These are phyloP conservation scores for Pisolithus orientalis DNA, from an alignment of 768 basidiomycete species.

Conservation along the genomic window DNA sequence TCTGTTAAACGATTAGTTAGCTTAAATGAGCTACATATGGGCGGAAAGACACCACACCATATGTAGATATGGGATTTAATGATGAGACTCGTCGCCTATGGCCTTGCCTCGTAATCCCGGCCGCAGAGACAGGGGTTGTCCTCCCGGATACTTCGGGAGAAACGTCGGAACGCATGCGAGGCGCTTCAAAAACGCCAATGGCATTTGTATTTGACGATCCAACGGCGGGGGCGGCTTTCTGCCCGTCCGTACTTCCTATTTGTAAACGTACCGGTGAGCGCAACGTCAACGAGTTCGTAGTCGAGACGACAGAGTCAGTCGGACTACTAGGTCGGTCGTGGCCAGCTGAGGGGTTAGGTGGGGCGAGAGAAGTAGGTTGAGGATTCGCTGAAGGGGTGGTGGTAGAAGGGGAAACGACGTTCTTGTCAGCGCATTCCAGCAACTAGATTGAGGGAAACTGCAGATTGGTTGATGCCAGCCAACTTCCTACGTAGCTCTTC, in stretches of 20 bases:
- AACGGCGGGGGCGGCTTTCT: slow-evolving; percentile 86
- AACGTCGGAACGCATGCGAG: slow-evolving; percentile 58
- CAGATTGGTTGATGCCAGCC: slow-evolving; percentile 69
- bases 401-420: slow-evolving; percentile 18
- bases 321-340: slow-evolving; percentile 69
- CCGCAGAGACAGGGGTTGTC: slow-evolving; percentile 67
- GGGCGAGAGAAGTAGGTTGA: slow-evolving; percentile 18
- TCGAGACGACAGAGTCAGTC: slow-evolving; percentile 75
- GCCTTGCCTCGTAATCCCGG: slow-evolving; percentile 45
- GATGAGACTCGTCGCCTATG: slow-evolving; percentile 46
- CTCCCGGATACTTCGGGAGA: slow-evolving; percentile 72
- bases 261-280: slow-evolving; percentile 58
- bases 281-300: slow-evolving; percentile 57
- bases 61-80: slow-evolving; percentile 58
- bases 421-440: slow-evolving; percentile 38
- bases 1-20: slow-evolving; percentile 41
- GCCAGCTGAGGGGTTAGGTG: slow-evolving; percentile 8
- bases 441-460: slow-evolving; percentile 50
- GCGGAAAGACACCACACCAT: slow-evolving; percentile 41
- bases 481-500: slow-evolving; percentile 75
- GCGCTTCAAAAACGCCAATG: slow-evolving; percentile 73
- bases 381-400: slow-evolving; percentile 7
- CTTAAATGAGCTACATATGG: neutral
- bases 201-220: slow-evolving; percentile 83
- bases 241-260: slow-evolving; percentile 64